Percentiles rank a stretch among this genome's conserved stretches.
These are phyloP conservation scores for Aspergillus uvarum DNA, from an alignment of 2,329 filamentous ascomycete species.

Conservation along the genomic window DNA sequence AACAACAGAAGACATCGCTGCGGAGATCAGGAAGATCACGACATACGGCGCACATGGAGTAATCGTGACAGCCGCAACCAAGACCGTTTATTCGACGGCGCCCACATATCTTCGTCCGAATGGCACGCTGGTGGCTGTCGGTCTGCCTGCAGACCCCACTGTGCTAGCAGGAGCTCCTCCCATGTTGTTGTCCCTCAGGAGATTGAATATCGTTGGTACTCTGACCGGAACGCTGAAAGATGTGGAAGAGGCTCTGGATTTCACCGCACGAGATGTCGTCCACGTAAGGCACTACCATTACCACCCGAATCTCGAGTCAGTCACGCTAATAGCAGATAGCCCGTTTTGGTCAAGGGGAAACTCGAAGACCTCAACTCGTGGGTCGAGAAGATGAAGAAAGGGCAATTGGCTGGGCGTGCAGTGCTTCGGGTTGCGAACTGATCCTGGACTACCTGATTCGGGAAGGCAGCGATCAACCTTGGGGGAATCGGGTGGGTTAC, in stretches of 20 bases:
- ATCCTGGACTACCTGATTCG: neutral
- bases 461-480: neutral
- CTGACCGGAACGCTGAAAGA: slow-evolving; percentile 92
- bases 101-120: slow-evolving; percentile 78
- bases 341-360: slow-evolving; percentile 10
- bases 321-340: slow-evolving; percentile 4
- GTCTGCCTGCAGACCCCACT: slow-evolving; percentile 75
- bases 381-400: slow-evolving; percentile 10
- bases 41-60: slow-evolving; percentile 83
- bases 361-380: slow-evolving; percentile 12
- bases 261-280: slow-evolving; percentile 68
- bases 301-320: neutral
- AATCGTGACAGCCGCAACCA: slow-evolving; percentile 77
- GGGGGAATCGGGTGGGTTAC: neutral
- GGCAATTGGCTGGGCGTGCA: slow-evolving; percentile 10
- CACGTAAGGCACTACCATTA: neutral
- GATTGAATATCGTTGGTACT: slow-evolving; percentile 86
- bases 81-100: slow-evolving; percentile 94
- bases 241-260: slow-evolving; percentile 83
- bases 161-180: slow-evolving; percentile 70
- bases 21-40: slow-evolving; percentile 78
- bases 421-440: slow-evolving; percentile 5
- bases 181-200: slow-evolving; percentile 81
- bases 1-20: slow-evolving; percentile 71
- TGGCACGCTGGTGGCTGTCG: slow-evolving; percentile 82